Evolutionary conservation across 1,139 yeast species (phyloP).

Genomic region (Kluyveromyces marxianus): DNA sequence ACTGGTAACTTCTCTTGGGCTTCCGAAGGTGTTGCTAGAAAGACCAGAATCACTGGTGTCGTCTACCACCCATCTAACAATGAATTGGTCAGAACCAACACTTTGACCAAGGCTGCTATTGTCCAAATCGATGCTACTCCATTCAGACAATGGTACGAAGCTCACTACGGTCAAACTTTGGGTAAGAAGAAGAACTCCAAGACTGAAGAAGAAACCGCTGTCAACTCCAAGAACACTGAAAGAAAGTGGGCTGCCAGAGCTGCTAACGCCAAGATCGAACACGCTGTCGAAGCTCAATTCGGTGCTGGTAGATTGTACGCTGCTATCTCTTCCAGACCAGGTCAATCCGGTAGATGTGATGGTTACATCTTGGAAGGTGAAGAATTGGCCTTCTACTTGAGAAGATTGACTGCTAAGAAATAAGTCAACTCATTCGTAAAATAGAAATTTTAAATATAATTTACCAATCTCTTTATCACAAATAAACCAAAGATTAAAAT

Average conservation of each 20-base stretch:
- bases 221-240: slow-evolving; percentile 76
- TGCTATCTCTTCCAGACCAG: slow-evolving; percentile 98
- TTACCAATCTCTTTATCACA: background rate
- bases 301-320: slow-evolving; percentile 99
- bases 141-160: slow-evolving; percentile 98
- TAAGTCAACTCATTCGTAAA: slow-evolving; percentile 35
- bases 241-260: slow-evolving; percentile 92
- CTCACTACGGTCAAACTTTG: slow-evolving; percentile 90
- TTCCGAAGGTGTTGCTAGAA: slow-evolving; percentile 96
- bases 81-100: slow-evolving; percentile 99
- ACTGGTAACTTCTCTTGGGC: slow-evolving; percentile 99
- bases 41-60: slow-evolving; percentile 97
- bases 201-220: slow-evolving; percentile 44
- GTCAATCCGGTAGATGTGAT: slow-evolving; percentile 99
- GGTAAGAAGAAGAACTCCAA: slow-evolving; percentile 57
- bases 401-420: slow-evolving; percentile 99
- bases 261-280: slow-evolving; percentile 74
- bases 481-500: background rate
- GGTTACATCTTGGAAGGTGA: slow-evolving; percentile 99
- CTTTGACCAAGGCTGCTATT: slow-evolving; percentile 97
- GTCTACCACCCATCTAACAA: slow-evolving; percentile 99
- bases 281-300: slow-evolving; percentile 91
- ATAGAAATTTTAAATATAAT: background rate
- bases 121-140: slow-evolving; percentile 99
- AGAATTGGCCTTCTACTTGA: slow-evolving; percentile 99